Evolutionary conservation across 805 yeast genomes (phyloP), one percentile per base, ranked within the genome.

Genomic region (Kockiozyma suomiensis): DNA sequence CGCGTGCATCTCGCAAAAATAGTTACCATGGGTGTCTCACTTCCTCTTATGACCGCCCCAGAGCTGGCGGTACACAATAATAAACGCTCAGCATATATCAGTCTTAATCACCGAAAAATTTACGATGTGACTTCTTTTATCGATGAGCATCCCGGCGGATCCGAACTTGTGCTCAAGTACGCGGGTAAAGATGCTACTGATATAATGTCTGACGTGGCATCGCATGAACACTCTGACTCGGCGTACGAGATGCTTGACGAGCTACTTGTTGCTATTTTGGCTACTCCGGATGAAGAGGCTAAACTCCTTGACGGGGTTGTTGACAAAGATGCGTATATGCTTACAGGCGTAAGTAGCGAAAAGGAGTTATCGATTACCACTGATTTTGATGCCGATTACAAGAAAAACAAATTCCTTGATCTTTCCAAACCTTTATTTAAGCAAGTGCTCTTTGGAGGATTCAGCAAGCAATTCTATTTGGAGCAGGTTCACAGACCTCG

Each of bases 401-500:
- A 80, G 66, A 86, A 85, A 65, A 96, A 94, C 78, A 82, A 87
- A 72, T 94, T 94, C 74, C 78, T 94, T 68, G 98, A 94, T 73
- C 81, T 94, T 70, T 84, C 81, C 68, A 85, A 83, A 72, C 96
- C 99, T 1, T 78, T 94, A 68, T 76, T 94, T 45, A 70, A 83
- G 74, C 99, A 94, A 78, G 89, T 94, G 48, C 75, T 90, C 57
- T 79, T 82, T 62, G 85, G 91, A 43, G 80, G 82, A 37, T 94
- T 91, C 79, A 72, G 88, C 43, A 93, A 89, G 72, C 96, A 90
- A 45, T 93, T 94, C 70, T 94, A 94, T 74, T 79, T 94, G 71
- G 97, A 91, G 72, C 97, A 94, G 76, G 94, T 94, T 45, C 99
- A 94, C 75, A 85, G 97, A 75, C 99, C 99, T 55, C 86, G 99